phyloP scores from a whole-genome alignment of 129 eudicot species.

The Erigeron canadensis region DNA sequence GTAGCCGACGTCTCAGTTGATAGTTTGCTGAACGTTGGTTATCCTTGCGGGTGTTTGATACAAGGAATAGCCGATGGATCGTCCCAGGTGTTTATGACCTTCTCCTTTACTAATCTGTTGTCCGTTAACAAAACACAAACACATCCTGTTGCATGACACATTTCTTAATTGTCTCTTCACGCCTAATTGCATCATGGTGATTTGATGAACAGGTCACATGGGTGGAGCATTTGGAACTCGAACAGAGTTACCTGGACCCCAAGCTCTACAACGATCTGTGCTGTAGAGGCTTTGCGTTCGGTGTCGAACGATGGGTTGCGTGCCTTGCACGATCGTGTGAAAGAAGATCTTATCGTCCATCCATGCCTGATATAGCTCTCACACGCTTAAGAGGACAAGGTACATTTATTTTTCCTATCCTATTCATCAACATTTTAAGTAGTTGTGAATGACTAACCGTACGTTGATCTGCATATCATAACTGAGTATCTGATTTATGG shows the following conservation, averaged over 20 bases:
- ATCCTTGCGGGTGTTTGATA: slow-evolving; percentile 1
- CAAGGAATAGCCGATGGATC: not conserved
- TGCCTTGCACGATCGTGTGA: not conserved
- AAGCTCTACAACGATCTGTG: not conserved
- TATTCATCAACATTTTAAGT: not conserved
- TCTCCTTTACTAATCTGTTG: not conserved
- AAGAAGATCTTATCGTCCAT: not conserved
- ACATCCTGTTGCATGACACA: not conserved
- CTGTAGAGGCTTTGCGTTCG: not conserved
- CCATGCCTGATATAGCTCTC: not conserved
- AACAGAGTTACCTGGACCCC: not conserved
- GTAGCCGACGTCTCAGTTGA: not conserved
- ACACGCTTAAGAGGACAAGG: not conserved
- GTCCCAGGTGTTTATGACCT: not conserved
- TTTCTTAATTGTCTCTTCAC: no score
- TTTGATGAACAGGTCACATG: slow-evolving; percentile 1
- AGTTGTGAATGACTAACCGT: not conserved
- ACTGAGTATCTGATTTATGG: not conserved
- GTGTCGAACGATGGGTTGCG: not conserved
- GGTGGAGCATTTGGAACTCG: not conserved
- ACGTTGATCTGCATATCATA: not conserved
- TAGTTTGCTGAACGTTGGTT: not conserved
- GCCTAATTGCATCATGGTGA: no score
- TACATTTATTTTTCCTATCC: not conserved
- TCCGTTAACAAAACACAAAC: not conserved